Evolutionary conservation across 2,329 filamentous ascomycete species (phyloP).

Genomic region (Zymoseptoria tritici): DNA sequence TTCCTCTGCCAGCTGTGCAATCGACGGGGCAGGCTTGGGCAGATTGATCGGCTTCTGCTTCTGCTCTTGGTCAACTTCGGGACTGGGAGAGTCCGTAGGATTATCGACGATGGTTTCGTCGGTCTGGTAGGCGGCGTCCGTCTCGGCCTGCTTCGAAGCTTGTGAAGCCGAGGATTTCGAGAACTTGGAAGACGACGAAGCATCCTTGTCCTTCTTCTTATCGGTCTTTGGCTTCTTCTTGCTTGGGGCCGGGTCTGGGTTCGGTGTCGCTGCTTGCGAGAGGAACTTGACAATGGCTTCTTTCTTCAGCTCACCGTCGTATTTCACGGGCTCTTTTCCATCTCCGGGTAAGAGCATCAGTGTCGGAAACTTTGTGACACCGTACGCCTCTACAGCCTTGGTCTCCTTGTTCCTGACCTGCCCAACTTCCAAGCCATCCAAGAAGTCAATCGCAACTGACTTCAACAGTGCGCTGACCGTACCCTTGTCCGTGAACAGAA

Average conservation of each 20-base stretch:
- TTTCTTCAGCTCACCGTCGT: slow-evolving; percentile 81
- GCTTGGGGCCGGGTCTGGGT: slow-evolving; percentile 61
- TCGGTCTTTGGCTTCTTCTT: slow-evolving; percentile 40
- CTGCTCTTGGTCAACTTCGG: slow-evolving; percentile 36
- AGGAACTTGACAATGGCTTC: slow-evolving; percentile 74
- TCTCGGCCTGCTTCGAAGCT: slow-evolving; percentile 42
- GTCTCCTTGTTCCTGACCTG: slow-evolving; percentile 80
- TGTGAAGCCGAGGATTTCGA: slow-evolving; percentile 47
- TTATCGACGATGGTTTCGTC: slow-evolving; percentile 44
- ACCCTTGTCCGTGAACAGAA: slow-evolving; percentile 91
- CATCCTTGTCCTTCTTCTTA: slow-evolving; percentile 40
- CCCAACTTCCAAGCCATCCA: slow-evolving; percentile 68
- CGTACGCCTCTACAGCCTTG: slow-evolving; percentile 63
- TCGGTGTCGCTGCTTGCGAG: slow-evolving; percentile 68
- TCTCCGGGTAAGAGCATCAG: slow-evolving; percentile 71
- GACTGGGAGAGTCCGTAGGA: slow-evolving; percentile 49
- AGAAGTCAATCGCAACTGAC: slow-evolving; percentile 83
- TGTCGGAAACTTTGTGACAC: slow-evolving; percentile 68
- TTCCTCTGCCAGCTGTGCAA: slow-evolving; percentile 57
- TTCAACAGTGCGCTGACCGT: slow-evolving; percentile 75
- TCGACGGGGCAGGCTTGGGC: slow-evolving; percentile 47
- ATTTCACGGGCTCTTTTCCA: slow-evolving; percentile 60
- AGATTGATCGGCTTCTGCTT: slow-evolving; percentile 42
- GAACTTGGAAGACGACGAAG: slow-evolving; percentile 41
- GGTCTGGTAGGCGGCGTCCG: slow-evolving; percentile 42